Evolutionary conservation across 2,329 filamentous ascomycete genomes (phyloP).

Genomic region (Coniella vitis): DNA sequence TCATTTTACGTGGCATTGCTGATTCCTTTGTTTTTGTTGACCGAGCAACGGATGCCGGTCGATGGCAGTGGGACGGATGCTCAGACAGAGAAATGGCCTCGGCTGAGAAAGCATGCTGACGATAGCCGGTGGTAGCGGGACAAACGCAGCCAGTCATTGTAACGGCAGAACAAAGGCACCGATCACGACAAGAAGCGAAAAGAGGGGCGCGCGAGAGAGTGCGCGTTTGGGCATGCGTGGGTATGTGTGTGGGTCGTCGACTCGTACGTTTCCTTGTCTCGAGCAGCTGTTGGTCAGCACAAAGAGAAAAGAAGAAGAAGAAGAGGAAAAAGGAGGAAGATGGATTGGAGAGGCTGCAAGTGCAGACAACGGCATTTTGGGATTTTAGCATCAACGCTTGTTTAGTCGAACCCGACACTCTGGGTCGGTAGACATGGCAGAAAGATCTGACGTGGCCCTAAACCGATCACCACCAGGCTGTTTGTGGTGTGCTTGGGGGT

Average conservation of each 20-base stretch:
- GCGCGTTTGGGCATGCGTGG: no score
- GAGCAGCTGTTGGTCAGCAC: no score
- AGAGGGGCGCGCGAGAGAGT: neutral
- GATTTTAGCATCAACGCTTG: constrained; percentile 21
- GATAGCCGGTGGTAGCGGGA: neutral
- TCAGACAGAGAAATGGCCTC: neutral
- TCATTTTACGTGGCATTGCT: no score
- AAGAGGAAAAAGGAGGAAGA: no score
- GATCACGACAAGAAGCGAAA: neutral
- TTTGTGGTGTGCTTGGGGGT: constrained; percentile 8
- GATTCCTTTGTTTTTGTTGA: no score
- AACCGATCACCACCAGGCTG: constrained; percentile 15
- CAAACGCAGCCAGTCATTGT: neutral
- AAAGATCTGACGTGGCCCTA: constrained; percentile 30
- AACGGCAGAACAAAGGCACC: neutral
- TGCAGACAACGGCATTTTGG: neutral
- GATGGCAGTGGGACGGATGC: no score
- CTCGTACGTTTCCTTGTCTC: neutral
- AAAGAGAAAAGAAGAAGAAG: no score
- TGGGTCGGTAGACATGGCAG: constrained; percentile 28
- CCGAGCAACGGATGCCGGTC: no score
- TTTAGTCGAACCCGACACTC: constrained; percentile 32
- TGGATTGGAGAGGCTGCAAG: no score
- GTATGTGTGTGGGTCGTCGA: no score
- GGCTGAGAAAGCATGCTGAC: neutral